Evolutionary conservation across 306 rosid species (phyloP), one percentile per base, ranked within the genome.

Genomic region (Fragaria vesca): DNA sequence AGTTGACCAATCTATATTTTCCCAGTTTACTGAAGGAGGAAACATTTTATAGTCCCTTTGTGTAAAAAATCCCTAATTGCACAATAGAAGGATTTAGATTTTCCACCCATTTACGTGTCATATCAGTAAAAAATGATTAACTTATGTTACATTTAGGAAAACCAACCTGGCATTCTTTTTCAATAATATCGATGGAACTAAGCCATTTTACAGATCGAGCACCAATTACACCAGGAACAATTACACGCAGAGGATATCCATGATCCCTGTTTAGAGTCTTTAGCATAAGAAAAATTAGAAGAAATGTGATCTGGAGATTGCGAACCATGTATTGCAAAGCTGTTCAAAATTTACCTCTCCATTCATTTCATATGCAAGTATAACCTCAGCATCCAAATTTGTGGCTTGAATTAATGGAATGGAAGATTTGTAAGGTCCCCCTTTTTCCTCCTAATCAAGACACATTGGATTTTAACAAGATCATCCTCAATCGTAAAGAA

Each of bases 191-290:
- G 82, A 94, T 87, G 65, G 86, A 89, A 77, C 89, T 93, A 24
- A 92, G 90, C 98, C 98, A 94, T 79, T 94, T 94, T 66, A 94
- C 97, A 82, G 97, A 94, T 32, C 97, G 93, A 7, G 98, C 97
- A 73, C 98, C 98, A 71, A 94, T 94, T 75, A 92, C 91, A 84
- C 98, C 97, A 28, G 97, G 97, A 78, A 92, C 97, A 79, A 94
- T 71, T 50, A 84, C 95, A 10, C 97, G 96, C 80, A 94, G 43
- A 2, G 97, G 97, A 86, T 89, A 92, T 18, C 98, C 97, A 42
- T 92, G 97, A 89, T 94, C 97, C 88, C 98, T 88, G 74, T 87
- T 89, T 71, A 94, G 91, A 85, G 85, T 57, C 97, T 94, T 77
- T 68, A 63, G 70, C 32, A 82, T 63, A 69, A 74, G 18, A 82